phyloP scores from a whole-genome alignment of 768 basidiomycete genomes.

The Dacryopinax primogenitus region DNA sequence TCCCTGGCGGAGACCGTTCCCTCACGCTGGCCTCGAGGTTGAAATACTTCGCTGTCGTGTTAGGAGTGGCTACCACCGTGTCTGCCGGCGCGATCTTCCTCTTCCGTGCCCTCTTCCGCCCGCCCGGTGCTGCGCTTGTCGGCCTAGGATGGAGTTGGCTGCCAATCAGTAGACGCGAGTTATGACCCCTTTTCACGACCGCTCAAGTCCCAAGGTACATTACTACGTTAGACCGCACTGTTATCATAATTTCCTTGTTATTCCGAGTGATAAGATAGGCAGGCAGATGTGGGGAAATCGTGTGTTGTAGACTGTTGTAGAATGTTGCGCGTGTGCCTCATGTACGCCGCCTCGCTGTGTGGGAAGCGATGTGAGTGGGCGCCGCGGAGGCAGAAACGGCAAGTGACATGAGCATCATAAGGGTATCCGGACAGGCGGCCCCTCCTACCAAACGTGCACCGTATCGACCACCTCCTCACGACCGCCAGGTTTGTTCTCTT shows the following conservation, averaged over 20 bases:
- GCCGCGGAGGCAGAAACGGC: slow-evolving; percentile 5
- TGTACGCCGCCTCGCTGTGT: neutral
- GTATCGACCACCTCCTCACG: neutral
- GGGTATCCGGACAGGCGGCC: neutral
- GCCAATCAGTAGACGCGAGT: slow-evolving; percentile 4
- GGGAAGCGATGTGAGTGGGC: neutral
- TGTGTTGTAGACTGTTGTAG: neutral
- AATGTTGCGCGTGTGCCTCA: neutral
- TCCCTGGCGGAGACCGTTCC: slow-evolving; percentile 5
- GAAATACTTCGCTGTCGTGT: neutral
- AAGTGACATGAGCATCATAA: slow-evolving; percentile 9
- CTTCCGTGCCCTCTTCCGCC: neutral
- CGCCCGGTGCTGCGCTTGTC: neutral
- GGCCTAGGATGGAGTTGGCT: slow-evolving; percentile 5
- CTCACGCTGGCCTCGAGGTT: slow-evolving; percentile 7
- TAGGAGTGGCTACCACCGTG: neutral
- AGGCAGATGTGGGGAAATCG: neutral
- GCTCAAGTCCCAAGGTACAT: neutral
- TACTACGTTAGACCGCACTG: slow-evolving; percentile 3
- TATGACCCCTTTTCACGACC: slow-evolving; percentile 6
- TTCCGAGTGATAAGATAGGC: slow-evolving; percentile 1
- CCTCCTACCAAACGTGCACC: slow-evolving; percentile 2
- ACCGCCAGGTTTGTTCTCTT: slow-evolving; percentile 1
- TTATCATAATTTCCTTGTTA: neutral
- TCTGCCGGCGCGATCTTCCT: neutral